Conservation (phyloP, 2,329 filamentous ascomycete species). For the Cercospora zeina region DNA sequence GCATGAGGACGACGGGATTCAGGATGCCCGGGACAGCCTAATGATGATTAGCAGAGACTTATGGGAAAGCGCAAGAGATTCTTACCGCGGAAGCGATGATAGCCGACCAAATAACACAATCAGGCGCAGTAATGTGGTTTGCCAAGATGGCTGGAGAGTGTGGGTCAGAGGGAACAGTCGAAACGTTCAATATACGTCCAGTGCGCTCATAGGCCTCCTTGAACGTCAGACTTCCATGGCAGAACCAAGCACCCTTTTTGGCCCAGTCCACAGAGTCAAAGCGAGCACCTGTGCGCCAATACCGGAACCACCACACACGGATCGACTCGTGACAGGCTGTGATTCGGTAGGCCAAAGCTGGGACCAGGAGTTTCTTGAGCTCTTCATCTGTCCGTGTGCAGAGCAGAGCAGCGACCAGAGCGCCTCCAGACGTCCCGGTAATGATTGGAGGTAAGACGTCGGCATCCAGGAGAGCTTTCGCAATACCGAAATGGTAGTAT, state of each 20-base stretch:
- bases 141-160: constrained; percentile 89
- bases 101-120: constrained; percentile 98
- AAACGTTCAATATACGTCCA: constrained; percentile 90
- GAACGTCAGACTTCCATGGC: constrained; percentile 87
- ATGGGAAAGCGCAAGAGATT: neutral
- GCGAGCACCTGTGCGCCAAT: constrained; percentile 88
- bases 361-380: constrained; percentile 78
- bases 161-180: constrained; percentile 92
- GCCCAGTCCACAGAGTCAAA: constrained; percentile 97
- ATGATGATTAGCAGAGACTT: neutral
- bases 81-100: constrained; percentile 76
- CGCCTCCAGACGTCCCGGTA: constrained; percentile 92
- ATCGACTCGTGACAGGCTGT: constrained; percentile 80
- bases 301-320: constrained; percentile 73
- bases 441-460: constrained; percentile 88
- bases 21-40: constrained; percentile 87
- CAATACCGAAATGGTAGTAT: constrained; percentile 94
- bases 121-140: constrained; percentile 91
- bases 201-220: constrained; percentile 91
- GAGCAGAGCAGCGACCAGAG: constrained; percentile 81
- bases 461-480: constrained; percentile 84
- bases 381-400: constrained; percentile 91
- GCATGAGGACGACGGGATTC: constrained; percentile 91
- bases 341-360: constrained; percentile 80
- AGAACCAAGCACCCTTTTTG: constrained; percentile 81